A percentile compares a stretch with the other conserved stretches of the same genome.
phyloP scores from a whole-genome alignment of 225 moss, liverwort and hornwort species.

The Polytrichum formosum region DNA sequence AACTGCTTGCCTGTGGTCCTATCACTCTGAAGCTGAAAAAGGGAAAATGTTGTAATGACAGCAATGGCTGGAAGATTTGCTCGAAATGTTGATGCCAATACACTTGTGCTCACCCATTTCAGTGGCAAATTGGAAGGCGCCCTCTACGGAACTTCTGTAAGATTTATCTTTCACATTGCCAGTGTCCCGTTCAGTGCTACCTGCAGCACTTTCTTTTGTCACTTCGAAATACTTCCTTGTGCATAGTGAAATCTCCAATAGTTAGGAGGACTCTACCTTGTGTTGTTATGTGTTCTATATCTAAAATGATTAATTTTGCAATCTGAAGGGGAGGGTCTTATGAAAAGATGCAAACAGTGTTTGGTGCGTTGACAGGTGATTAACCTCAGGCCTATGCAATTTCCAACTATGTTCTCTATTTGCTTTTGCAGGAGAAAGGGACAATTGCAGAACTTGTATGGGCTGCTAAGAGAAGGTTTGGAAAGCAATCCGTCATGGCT shows the following conservation, averaged over 20 bases:
- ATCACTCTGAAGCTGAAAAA: too few species aligned
- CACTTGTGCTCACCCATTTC: conserved; percentile 94
- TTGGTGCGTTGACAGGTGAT: not conserved
- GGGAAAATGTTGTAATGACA: conserved; percentile 24
- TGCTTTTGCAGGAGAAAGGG: conserved; percentile 59
- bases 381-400: not conserved
- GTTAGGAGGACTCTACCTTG: too few species aligned
- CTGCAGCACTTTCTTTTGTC: too few species aligned
- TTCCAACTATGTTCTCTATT: not conserved
- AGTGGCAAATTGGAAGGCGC: conserved; percentile 95
- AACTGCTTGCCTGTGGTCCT: too few species aligned
- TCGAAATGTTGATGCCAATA: conserved; percentile 63
- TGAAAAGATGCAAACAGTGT: too few species aligned
- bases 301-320: too few species aligned
- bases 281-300: too few species aligned
- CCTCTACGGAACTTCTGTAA: conserved; percentile 66
- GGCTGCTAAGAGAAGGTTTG: conserved; percentile 66
- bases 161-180: conserved; percentile 1
- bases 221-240: too few species aligned
- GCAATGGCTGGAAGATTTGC: conserved; percentile 92
- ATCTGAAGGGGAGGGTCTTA: too few species aligned
- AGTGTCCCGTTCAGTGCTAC: too few species aligned
- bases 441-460: conserved; percentile 67
- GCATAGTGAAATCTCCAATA: too few species aligned
- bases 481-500: conserved; percentile 75